A percentile compares a stretch with the other conserved stretches of the same genome.
phyloP scores from a whole-genome alignment of 352 stramenopile genomes.

The Phytophthora melonis region DNA sequence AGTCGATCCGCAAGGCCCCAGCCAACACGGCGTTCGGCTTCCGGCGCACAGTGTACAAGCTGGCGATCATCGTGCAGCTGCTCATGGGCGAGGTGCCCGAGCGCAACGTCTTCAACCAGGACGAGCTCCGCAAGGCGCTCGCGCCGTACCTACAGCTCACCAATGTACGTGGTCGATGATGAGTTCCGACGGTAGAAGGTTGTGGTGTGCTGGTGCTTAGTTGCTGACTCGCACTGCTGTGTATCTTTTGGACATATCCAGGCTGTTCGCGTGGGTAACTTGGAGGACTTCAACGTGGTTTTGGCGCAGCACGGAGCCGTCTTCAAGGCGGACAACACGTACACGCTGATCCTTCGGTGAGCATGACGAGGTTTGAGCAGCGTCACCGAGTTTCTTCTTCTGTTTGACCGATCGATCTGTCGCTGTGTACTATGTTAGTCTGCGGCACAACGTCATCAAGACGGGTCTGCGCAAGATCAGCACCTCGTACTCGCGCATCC shows the following conservation, averaged over 20 bases:
- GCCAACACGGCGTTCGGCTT: slow-evolving; percentile 97
- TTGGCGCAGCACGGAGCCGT: slow-evolving; percentile 85
- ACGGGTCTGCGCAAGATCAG: slow-evolving; percentile 97
- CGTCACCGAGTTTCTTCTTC: background rate
- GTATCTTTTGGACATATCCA: slow-evolving; percentile 43
- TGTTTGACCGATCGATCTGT: background rate
- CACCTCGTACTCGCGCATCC: slow-evolving; percentile 94
- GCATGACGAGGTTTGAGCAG: slow-evolving; percentile 2
- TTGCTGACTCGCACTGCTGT: slow-evolving; percentile 12
- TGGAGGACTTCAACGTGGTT: slow-evolving; percentile 95
- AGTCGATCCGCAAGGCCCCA: slow-evolving; percentile 97
- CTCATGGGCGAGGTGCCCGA: slow-evolving; percentile 99
- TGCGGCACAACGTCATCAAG: slow-evolving; percentile 99
- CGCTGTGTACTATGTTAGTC: slow-evolving; percentile 38
- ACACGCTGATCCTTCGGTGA: slow-evolving; percentile 96
- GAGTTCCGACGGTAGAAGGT: no score
- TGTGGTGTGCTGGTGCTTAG: no score
- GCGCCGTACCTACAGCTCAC: slow-evolving; percentile 96
- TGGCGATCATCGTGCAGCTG: slow-evolving; percentile 97
- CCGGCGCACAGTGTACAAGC: slow-evolving; percentile 95
- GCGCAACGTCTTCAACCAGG: slow-evolving; percentile 93
- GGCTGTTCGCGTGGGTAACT: slow-evolving; percentile 96
- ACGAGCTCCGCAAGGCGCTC: slow-evolving; percentile 91
- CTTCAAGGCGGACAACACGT: slow-evolving; percentile 95
- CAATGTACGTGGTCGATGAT: slow-evolving; percentile 59